Evolutionary conservation across 495 filamentous ascomycete species (phyloP), one percentile per base, ranked within the genome.

Genomic region (Aspergillus avenaceus): DNA sequence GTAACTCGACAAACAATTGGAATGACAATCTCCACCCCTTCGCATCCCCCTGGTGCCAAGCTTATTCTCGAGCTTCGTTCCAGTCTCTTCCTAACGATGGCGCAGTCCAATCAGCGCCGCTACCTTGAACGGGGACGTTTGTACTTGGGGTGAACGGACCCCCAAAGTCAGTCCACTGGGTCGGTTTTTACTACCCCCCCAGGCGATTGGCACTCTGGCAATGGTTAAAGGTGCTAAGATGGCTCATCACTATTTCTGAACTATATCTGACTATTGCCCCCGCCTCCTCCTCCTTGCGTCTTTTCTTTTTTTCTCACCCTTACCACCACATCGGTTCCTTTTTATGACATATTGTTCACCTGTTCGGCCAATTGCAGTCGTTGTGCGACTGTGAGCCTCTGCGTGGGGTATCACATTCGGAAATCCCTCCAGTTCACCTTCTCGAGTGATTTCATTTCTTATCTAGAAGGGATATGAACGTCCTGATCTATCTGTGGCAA

Each of bases 321-420:
- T 25, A 25, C 27, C 45, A 32, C 38, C 19, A 24, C 28, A 22
- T 19, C n/a, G 18, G 41, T 27, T 44, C 38, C 41, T 28, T 28
- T 46, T 19, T 38, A 24, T n/a, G 32, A 2, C 2, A 12, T 25
- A 13, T 25, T 14, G n/a, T 41, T 18, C 36, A 18, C 19, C 26
- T 41, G 16, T 42, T 47, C 24, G 12, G 16, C 52, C 36, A 46
- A 52, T 52, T 41, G 51, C 53, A 49, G 38, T 52, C 38, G 29
- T 52, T 42, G 47, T 40, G 47, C 45, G 52, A 45, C 52, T 50
- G 58, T 41, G 54, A 54, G 54, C 54, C 54, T 55, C 58, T 54
- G 26, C 50, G 50, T 48, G 54, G 53, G 51, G 54, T 48, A 28
- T 47, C 45, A 40, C 42, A 18, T 16, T 45, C 34, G 34, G 21